phyloP scores from a whole-genome alignment of 1,284 basidiomycete genomes.

The Leucoagaricus sp. region DNA sequence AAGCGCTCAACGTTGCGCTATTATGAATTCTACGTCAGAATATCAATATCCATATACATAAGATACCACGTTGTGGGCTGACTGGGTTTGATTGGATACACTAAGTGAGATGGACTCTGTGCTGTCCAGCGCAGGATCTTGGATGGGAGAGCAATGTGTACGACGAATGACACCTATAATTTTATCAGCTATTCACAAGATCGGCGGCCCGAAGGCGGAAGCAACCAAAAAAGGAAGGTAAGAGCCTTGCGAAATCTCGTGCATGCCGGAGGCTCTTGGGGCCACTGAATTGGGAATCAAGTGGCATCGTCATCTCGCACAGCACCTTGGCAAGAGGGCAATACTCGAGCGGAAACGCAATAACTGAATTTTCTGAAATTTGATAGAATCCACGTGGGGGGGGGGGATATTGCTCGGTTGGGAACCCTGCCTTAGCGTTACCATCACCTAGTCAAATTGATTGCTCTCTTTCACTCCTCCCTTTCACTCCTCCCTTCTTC shows the following conservation, averaged over 20 bases:
- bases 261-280: background rate
- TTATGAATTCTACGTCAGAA: too few relatives aligned
- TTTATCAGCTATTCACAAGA: background rate
- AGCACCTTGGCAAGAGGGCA: background rate
- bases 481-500: background rate
- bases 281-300: background rate
- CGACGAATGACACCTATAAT: background rate
- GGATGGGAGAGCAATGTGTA: too few relatives aligned
- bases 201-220: background rate
- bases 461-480: constrained; percentile 1
- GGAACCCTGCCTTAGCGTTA: background rate
- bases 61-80: too few relatives aligned
- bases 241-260: background rate
- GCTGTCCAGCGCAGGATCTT: too few relatives aligned
- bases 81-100: too few relatives aligned
- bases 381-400: constrained; percentile 2
- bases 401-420: background rate
- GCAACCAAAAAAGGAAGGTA: background rate
- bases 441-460: constrained; percentile 1
- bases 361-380: background rate
- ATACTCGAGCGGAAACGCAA: background rate
- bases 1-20: too few relatives aligned
- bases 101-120: too few relatives aligned
- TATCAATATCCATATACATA: too few relatives aligned
- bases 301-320: background rate